Percentiles rank a stretch among this genome's conserved stretches.
Evolutionary conservation across 345 rosid genomes (phyloP).

Genomic region (Rhodomyrtus tomentosa): DNA sequence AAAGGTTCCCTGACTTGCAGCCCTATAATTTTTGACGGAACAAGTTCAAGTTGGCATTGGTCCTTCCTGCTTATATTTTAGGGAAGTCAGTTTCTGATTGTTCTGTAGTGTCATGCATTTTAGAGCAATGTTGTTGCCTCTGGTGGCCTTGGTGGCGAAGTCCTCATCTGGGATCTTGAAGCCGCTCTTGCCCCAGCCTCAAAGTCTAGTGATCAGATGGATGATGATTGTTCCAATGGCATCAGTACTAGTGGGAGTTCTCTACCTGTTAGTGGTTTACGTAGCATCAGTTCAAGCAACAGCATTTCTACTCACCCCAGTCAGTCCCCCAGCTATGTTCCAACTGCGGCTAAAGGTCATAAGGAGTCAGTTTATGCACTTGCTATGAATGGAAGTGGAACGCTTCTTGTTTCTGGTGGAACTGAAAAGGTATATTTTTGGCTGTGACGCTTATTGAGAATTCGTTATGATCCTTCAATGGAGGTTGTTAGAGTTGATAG

Average conservation of each 20-base stretch:
- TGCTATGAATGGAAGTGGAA: constrained; percentile 89
- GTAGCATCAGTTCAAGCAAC: constrained; percentile 76
- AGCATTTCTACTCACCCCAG: constrained; percentile 55
- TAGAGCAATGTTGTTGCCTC: constrained; percentile 97
- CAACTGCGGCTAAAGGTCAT: constrained; percentile 88
- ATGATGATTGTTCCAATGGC: constrained; percentile 73
- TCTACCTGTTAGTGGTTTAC: constrained; percentile 57
- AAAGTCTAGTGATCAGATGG: constrained; percentile 57
- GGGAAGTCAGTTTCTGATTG: constrained; percentile 44
- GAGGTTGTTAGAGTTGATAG: not conserved
- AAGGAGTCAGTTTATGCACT: constrained; percentile 99
- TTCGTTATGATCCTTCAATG: not conserved
- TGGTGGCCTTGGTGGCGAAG: constrained; percentile 99
- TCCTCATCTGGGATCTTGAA: constrained; percentile 98
- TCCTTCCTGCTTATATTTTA: not conserved
- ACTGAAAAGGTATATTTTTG: constrained; percentile 73
- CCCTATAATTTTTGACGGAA: not conserved
- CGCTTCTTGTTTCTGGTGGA: constrained; percentile 96
- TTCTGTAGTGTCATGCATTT: constrained; percentile 54
- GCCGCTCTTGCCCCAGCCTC: constrained; percentile 71
- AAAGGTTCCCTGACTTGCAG: not conserved
- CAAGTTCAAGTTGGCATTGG: not conserved
- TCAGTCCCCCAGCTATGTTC: constrained; percentile 72
- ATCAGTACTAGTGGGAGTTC: constrained; percentile 47
- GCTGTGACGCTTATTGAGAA: not conserved